Evolutionary conservation across 2,329 filamentous ascomycete genomes (phyloP), one percentile per base, ranked within the genome.

Genomic region (Amauroascus verrucosus): DNA sequence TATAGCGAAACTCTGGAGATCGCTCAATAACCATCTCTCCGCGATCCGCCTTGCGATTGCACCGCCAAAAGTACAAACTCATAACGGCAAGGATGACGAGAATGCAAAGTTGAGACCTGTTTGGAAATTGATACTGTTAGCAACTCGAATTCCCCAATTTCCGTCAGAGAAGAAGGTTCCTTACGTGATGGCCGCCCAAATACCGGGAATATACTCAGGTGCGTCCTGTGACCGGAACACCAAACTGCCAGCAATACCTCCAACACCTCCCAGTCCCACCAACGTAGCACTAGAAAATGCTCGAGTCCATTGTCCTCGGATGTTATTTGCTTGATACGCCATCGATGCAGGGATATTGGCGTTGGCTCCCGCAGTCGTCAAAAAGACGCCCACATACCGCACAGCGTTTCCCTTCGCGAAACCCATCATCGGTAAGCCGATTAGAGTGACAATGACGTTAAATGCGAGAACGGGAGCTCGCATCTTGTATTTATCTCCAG

Each of bases 261-360:
- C 88, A 24, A 94, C 73, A 1, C 85, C 86, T 6, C 86, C 86
- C 48, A 86, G 81, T 1, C 84, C 85, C 2, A 93, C 84, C 1
- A 91, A 77, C 0, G 83, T 84, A 1, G 87, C 85, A 55, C 81
- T 86, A 65, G 81, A 84, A 60, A 93, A 83, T 0, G 87, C 87
- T 46, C 88, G 81, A 72, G 91, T 94, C 86, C 87, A 94, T 70
- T 93, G 87, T 0, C 87, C 88, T 51, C 86, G 82, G 63, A 94
- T 84, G 69, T 94, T 94, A 71, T 91, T 93, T 40, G 86, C 86
- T 71, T 91, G 87, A 71, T 88, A 93, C 0, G 86, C 79, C 73
- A 94, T 81, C 44, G 81, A 75, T 1, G 81, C 76, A 0, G 88
- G 88, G 3, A 91, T 75, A 65, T 93, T 93, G 59, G 83, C 79